Evolutionary conservation across 345 rosid genomes (phyloP).

Genomic region (Rhodamnia rubescens): DNA sequence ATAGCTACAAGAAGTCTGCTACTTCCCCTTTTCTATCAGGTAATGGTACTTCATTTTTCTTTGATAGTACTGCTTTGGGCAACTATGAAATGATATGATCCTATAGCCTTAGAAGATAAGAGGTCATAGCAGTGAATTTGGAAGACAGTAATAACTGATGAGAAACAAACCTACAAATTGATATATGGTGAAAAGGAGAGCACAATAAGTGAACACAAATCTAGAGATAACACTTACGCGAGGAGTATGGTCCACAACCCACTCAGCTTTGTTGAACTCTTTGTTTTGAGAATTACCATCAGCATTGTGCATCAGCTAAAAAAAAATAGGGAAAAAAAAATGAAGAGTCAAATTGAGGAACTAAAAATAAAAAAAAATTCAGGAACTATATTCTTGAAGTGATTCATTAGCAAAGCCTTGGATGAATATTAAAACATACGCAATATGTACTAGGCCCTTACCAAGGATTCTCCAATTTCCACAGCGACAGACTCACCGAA

Average conservation of each 20-base stretch:
- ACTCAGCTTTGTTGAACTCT: conserved; percentile 68
- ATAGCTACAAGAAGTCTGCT: not conserved
- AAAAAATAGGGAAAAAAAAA: not conserved
- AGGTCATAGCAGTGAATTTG: not conserved
- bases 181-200: not conserved
- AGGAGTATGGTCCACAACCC: conserved; percentile 56
- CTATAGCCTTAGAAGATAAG: not conserved
- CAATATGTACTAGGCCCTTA: conserved; percentile 7
- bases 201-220: not conserved
- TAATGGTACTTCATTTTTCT: too few relatives aligned
- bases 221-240: conserved; percentile 35
- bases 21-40: not conserved
- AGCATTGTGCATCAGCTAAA: conserved; percentile 41
- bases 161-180: not conserved
- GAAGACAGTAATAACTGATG: not conserved
- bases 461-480: conserved; percentile 55
- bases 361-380: not conserved
- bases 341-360: not conserved
- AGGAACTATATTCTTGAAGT: not conserved
- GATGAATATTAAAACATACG: not conserved
- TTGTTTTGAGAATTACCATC: conserved; percentile 31
- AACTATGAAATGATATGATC: too few relatives aligned
- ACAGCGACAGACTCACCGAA: conserved; percentile 63
- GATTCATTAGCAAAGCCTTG: not conserved
- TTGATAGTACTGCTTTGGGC: too few relatives aligned